Base-by-base conservation (phyloP, 768 basidiomycete genomes). In the Termitomyces sp. region DNA sequence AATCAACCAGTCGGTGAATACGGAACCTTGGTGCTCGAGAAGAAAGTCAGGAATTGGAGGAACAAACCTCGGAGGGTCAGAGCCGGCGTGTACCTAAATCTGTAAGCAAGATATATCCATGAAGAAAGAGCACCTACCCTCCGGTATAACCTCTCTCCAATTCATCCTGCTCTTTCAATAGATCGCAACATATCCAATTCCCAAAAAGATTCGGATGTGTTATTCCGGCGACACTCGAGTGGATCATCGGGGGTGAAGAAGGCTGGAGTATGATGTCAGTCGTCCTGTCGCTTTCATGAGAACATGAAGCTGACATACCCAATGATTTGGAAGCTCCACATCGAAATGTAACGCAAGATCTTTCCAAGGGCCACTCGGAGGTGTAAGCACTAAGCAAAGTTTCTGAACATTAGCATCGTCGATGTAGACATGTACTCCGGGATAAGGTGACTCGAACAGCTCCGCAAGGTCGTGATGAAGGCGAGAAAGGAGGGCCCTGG, bases 1-100 rank as follows among this genome's bases (percentile, higher is more conserved):
- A 16, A 20, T 22, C n/a, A 22, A 49, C n/a, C 4, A 50, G 9
- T 13, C 26, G 15, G 26, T 42, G 41, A 4, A 41, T 13, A 31
- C 41, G 29, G 28, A 20, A 62, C 61, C 58, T 62, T 62, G 2
- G 61, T 62, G 33, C 56, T 62, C 1, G 61, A 62, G 53, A 62
- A 62, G 44, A 62, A 62, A 24, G 61, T 62, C 15, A 62, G 29
- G 10, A 62, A 62, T 46, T 62, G 61, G 10, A 78, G 69, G 62
- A 79, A 78, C 5, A 80, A 66, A 4, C 78, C 78, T 6, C 76
- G 72, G 26, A 79, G 69, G 1, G 77, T 78, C 61, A 78, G 62
- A 1, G 78, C 78, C 16, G 78, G 77, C 2, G 75, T 71, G 51
- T 78, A 77, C 24, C 76, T 76, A 36, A 28, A 2, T 20, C 15